phyloP scores from a whole-genome alignment of 2,329 filamentous ascomycete species.

The Nemania diffusa region DNA sequence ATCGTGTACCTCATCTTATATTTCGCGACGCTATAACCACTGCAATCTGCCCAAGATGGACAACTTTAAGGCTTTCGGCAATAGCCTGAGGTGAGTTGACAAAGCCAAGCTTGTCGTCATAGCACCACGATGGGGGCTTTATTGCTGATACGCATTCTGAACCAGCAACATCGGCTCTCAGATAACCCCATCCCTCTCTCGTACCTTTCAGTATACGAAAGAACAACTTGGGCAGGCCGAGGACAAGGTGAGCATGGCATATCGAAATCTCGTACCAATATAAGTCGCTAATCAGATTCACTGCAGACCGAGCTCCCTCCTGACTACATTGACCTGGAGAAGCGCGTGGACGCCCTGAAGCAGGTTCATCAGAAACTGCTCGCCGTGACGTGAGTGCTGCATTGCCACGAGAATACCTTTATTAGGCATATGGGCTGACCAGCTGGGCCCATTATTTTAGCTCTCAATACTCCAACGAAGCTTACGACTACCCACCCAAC shows the following conservation, averaged over 20 bases:
- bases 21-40: conserved; percentile 3
- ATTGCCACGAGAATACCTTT: conserved; percentile 7
- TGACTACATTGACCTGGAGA: conserved; percentile 98
- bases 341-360: conserved; percentile 97
- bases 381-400: conserved; percentile 82
- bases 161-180: conserved; percentile 73
- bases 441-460: conserved; percentile 57
- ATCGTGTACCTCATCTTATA: background rate
- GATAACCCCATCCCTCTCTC: conserved; percentile 91
- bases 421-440: conserved; percentile 14
- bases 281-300: conserved; percentile 1
- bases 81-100: conserved; percentile 62
- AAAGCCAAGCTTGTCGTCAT: conserved; percentile 31
- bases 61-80: conserved; percentile 67
- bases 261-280: background rate
- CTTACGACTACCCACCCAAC: conserved; percentile 95
- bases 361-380: conserved; percentile 97
- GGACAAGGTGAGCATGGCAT: conserved; percentile 75
- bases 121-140: conserved; percentile 30
- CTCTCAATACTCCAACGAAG: conserved; percentile 90
- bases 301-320: conserved; percentile 90
- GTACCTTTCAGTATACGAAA: conserved; percentile 97
- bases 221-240: conserved; percentile 95
- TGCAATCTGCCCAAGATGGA: conserved; percentile 56
- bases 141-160: conserved; percentile 36